Evolutionary conservation across 164 flowering plant species (phyloP).

Genomic region (Aristolochia californica): DNA sequence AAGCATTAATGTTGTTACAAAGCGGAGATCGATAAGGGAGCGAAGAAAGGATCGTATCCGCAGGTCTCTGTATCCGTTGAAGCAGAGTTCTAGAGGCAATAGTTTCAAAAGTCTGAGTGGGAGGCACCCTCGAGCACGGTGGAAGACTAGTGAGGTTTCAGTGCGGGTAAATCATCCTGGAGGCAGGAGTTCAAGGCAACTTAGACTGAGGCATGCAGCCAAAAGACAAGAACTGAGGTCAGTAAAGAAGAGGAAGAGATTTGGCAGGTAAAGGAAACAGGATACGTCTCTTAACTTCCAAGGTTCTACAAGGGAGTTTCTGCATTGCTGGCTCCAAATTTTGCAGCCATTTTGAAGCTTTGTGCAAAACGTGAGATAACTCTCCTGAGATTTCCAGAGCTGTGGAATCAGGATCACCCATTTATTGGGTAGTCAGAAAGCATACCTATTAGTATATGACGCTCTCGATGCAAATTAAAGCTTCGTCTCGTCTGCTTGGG

Average conservation of each 20-base stretch:
- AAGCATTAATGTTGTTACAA: conserved; percentile 12
- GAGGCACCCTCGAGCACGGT: conserved; percentile 11
- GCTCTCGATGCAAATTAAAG: too few relatives aligned
- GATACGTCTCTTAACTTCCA: too few relatives aligned
- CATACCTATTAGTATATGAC: too few relatives aligned
- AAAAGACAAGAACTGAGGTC: conserved; percentile 8
- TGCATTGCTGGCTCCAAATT: too few relatives aligned
- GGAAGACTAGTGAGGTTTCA: conserved; percentile 19
- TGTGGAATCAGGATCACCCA: too few relatives aligned
- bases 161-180: conserved; percentile 18
- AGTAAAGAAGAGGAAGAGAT: conserved; percentile 19
- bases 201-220: conserved; percentile 15
- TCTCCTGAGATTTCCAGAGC: too few relatives aligned
- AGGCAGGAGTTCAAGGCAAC: conserved; percentile 12
- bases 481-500: too few relatives aligned
- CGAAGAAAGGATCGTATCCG: conserved; percentile 19
- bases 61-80: conserved; percentile 20
- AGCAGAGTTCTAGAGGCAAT: conserved; percentile 6
- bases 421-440: too few relatives aligned
- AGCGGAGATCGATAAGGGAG: conserved; percentile 19
- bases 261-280: too few relatives aligned
- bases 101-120: conserved; percentile 8
- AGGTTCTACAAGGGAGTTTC: too few relatives aligned
- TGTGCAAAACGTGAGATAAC: too few relatives aligned
- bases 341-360: too few relatives aligned